Evolutionary conservation across 306 rosid genomes (phyloP).

Genomic region (Casuarina equisetifolia): DNA sequence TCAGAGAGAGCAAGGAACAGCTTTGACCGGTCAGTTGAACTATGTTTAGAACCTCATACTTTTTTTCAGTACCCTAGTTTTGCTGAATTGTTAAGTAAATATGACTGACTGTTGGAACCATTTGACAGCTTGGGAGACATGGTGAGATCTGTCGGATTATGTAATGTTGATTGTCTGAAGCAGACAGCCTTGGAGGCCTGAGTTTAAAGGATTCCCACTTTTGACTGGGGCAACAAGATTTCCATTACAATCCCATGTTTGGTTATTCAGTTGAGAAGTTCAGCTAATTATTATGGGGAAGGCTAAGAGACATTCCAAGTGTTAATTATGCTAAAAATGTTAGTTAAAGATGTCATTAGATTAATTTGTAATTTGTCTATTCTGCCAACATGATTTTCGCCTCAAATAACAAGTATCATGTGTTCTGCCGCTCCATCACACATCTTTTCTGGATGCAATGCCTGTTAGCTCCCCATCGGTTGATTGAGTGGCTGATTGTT

Average conservation of each 20-base stretch:
- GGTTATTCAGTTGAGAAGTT: constrained; percentile 25
- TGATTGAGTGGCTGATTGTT: no score
- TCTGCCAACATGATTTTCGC: background rate
- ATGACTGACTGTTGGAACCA: constrained; percentile 12
- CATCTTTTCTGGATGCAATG: no score
- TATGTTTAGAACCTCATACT: background rate
- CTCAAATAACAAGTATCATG: background rate
- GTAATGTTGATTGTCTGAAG: constrained; percentile 66
- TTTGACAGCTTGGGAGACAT: constrained; percentile 61
- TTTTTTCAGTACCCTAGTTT: background rate
- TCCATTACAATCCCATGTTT: constrained; percentile 21
- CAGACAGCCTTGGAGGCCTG: constrained; percentile 51
- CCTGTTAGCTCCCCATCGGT: no score
- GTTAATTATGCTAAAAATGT: background rate
- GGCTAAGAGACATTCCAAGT: background rate
- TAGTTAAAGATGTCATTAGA: background rate
- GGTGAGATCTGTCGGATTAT: constrained; percentile 71
- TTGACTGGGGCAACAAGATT: constrained; percentile 29
- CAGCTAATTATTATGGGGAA: background rate
- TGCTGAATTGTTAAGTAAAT: background rate
- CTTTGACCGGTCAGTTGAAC: constrained; percentile 56
- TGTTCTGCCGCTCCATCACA: no score
- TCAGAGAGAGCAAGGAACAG: constrained; percentile 66
- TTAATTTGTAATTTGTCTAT: background rate
- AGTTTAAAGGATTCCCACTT: constrained; percentile 16